Evolutionary conservation across 2,329 filamentous ascomycete species (phyloP).

Genomic region (Akanthomyces lecanii): DNA sequence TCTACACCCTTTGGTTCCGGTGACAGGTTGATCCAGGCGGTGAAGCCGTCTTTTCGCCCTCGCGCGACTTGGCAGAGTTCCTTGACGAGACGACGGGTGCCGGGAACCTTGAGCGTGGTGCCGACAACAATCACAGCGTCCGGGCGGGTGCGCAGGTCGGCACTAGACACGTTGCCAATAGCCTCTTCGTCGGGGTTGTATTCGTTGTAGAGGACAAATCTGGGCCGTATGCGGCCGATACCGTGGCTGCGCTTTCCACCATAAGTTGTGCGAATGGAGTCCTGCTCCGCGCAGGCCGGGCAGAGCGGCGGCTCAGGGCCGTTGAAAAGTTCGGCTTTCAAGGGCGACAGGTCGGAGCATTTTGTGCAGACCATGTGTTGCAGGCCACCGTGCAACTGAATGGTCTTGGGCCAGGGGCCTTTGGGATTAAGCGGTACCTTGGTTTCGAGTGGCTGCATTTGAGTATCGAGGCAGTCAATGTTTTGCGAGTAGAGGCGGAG

Average conservation of each 20-base stretch:
- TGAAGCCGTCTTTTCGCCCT: conserved; percentile 74
- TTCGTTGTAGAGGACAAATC: conserved; percentile 97
- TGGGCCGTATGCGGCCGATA: conserved; percentile 80
- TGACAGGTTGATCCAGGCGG: conserved; percentile 93
- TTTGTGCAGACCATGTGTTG: conserved; percentile 97
- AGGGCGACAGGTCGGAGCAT: conserved; percentile 71
- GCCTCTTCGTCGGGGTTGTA: conserved; percentile 95
- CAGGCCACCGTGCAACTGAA: conserved; percentile 90
- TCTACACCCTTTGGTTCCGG: conserved; percentile 76
- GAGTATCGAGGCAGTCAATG: conserved; percentile 90
- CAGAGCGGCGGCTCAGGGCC: conserved; percentile 82
- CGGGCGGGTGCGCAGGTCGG: conserved; percentile 79
- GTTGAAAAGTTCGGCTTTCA: conserved; percentile 75
- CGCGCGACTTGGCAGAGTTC: conserved; percentile 89
- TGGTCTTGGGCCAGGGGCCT: conserved; percentile 86
- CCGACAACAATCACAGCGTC: conserved; percentile 94
- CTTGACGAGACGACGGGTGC: conserved; percentile 81
- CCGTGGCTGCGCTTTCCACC: conserved; percentile 90
- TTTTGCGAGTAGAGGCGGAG: conserved; percentile 94
- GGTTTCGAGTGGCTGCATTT: conserved; percentile 73
- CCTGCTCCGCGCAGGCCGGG: conserved; percentile 65
- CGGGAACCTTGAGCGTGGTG: conserved; percentile 92
- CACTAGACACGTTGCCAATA: conserved; percentile 83
- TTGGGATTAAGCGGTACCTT: conserved; percentile 75
- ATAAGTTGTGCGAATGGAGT: conserved; percentile 68